phyloP scores from a whole-genome alignment of 805 yeast genomes.

The Lachancea sp. region DNA sequence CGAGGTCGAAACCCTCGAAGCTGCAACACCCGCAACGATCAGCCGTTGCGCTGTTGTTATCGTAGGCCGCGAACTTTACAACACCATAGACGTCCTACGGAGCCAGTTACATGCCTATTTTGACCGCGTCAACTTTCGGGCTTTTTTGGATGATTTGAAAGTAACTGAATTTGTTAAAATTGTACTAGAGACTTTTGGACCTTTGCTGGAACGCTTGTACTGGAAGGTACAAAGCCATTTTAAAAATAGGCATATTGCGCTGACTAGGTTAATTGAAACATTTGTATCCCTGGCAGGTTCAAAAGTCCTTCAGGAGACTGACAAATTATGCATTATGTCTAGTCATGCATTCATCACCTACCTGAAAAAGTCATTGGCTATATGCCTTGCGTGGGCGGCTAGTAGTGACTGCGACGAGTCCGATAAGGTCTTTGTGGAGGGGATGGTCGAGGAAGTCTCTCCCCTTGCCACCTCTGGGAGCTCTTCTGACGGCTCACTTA shows the following conservation, averaged over 20 bases:
- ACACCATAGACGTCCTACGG: slow-evolving; percentile 3
- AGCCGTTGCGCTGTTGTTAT: slow-evolving; percentile 89
- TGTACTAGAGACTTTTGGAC: neutral
- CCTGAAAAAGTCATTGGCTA: neutral
- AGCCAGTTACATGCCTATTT: neutral
- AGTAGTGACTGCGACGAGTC: slow-evolving; percentile 7
- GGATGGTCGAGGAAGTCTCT: neutral
- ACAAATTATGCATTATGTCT: neutral
- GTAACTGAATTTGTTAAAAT: neutral
- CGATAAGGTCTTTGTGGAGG: slow-evolving; percentile 2
- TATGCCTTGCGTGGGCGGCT: slow-evolving; percentile 6
- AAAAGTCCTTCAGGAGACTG: neutral
- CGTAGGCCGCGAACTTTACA: slow-evolving; percentile 30
- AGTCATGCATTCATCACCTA: neutral
- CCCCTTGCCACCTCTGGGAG: neutral
- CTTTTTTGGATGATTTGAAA: neutral
- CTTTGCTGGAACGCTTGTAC: neutral
- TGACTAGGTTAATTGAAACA: neutral
- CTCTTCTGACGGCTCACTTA: slow-evolving; percentile 16
- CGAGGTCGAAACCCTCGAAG: slow-evolving; percentile 60
- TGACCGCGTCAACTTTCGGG: neutral
- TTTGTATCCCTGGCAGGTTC: slow-evolving; percentile 1
- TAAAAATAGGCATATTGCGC: neutral
- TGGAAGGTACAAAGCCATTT: neutral
- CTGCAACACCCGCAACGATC: slow-evolving; percentile 86